A percentile compares a stretch with the other conserved stretches of the same genome.
These are phyloP conservation scores for Starmerella kuoi DNA, from an alignment of 805 yeast species.

Conservation along the genomic window DNA sequence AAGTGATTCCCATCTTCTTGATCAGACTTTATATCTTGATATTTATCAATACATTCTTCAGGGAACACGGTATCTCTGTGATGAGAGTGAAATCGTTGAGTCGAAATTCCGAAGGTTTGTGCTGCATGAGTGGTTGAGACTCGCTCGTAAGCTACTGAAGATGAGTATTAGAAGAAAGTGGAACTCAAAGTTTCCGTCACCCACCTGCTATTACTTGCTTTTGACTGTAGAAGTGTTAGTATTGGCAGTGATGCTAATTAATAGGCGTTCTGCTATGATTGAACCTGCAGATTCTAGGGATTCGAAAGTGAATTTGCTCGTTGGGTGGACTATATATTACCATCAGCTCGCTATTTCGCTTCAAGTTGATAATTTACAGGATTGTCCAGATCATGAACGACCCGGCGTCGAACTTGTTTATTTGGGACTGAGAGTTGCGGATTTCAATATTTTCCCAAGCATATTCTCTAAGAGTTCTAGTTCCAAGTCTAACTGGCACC, in stretches of 20 bases:
- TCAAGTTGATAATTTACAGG: slow-evolving; percentile 8
- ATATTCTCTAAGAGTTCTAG: slow-evolving; percentile 1
- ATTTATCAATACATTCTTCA: slow-evolving; percentile 20
- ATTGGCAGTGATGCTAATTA: slow-evolving; percentile 3
- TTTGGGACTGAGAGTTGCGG: neutral
- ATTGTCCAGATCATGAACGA: neutral
- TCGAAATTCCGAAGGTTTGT: slow-evolving; percentile 1
- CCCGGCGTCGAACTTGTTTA: slow-evolving; percentile 13
- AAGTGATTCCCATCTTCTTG: neutral
- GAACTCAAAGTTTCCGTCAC: neutral
- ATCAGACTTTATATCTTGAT: slow-evolving; percentile 1
- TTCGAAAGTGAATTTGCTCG: slow-evolving; percentile 1
- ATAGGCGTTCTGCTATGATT: slow-evolving; percentile 3
- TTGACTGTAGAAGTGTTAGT: neutral
- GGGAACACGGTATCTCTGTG: slow-evolving; percentile 10
- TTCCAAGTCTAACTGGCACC: slow-evolving; percentile 11
- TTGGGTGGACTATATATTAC: slow-evolving; percentile 10
- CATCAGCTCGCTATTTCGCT: slow-evolving; percentile 6
- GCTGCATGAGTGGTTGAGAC: slow-evolving; percentile 11
- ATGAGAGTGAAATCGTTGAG: slow-evolving; percentile 16
- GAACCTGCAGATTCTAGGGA: neutral
- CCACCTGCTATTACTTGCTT: neutral
- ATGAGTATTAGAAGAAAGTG: neutral
- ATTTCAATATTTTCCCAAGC: neutral
- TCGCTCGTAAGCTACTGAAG: slow-evolving; percentile 6